Conservation (phyloP, 2,329 filamentous ascomycete genomes). For the Neofusicoccum cordaticola region DNA sequence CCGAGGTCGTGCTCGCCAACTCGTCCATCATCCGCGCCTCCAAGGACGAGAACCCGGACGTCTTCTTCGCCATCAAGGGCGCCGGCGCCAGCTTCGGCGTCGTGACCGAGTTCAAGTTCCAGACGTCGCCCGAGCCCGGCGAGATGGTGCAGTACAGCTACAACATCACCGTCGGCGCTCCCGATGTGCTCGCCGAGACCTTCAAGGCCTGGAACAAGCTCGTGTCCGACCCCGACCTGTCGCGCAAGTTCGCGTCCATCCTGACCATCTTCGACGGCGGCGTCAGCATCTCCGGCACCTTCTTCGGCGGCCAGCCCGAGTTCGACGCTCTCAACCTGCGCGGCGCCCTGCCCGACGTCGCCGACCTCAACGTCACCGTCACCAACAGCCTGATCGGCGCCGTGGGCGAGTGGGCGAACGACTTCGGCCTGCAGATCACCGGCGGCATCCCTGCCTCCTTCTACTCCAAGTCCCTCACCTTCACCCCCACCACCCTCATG, state of each 20-base stretch:
- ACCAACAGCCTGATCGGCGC: constrained; percentile 34
- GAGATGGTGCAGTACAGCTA: constrained; percentile 34
- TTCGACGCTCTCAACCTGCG: constrained; percentile 35
- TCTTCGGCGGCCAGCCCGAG: constrained; percentile 32
- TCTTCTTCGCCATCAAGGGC: constrained; percentile 44
- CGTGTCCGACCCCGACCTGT: constrained; percentile 30
- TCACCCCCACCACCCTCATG: constrained; percentile 31
- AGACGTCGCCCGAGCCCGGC: constrained; percentile 33
- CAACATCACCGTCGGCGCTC: constrained; percentile 27
- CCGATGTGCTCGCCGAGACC: constrained; percentile 25
- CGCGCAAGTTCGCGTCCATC: constrained; percentile 33
- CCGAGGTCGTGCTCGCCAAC: constrained; percentile 40
- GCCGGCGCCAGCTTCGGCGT: constrained; percentile 44
- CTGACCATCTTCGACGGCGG: constrained; percentile 33
- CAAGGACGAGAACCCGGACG: constrained; percentile 33
- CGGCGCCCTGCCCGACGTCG: constrained; percentile 23
- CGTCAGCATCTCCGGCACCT: constrained; percentile 33
- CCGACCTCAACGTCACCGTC: constrained; percentile 25
- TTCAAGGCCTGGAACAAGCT: constrained; percentile 37
- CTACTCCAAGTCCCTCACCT: constrained; percentile 35
- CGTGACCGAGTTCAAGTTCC: constrained; percentile 40
- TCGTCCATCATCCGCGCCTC: constrained; percentile 40
- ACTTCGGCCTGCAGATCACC: constrained; percentile 28
- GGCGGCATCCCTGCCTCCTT: constrained; percentile 32
- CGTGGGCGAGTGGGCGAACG: constrained; percentile 33